These are phyloP conservation scores for Williopsis jadinii DNA, from an alignment of 1,139 yeast genomes.

Conservation along the genomic window DNA sequence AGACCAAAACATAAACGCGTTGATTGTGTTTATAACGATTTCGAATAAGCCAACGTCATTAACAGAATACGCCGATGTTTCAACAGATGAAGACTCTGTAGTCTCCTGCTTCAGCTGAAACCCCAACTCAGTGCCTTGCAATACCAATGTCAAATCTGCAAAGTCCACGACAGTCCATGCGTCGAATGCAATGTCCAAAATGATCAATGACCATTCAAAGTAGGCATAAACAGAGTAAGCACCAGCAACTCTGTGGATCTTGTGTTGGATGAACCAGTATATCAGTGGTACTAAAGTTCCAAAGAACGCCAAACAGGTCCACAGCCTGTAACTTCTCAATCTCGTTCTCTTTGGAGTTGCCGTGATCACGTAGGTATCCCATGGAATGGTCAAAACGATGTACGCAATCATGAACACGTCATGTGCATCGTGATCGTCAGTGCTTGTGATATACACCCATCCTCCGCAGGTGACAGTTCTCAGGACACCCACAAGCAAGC, in stretches of 20 bases:
- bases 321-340: conserved; percentile 46
- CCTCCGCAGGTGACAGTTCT: conserved; percentile 97
- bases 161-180: conserved; percentile 73
- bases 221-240: conserved; percentile 93
- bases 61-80: conserved; percentile 1
- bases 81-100: conserved; percentile 1
- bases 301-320: conserved; percentile 57
- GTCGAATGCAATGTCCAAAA: conserved; percentile 81
- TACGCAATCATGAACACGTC: conserved; percentile 92
- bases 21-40: conserved; percentile 40
- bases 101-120: conserved; percentile 9
- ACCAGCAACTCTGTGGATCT: conserved; percentile 82
- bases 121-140: conserved; percentile 16
- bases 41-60: conserved; percentile 30
- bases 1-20: conserved; percentile 79
- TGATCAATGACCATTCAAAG: conserved; percentile 85
- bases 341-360: conserved; percentile 44
- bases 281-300: conserved; percentile 69
- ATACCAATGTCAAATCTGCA: conserved; percentile 40
- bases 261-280: conserved; percentile 89
- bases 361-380: conserved; percentile 64
- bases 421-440: conserved; percentile 95
- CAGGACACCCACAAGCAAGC: conserved; percentile 54
- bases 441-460: conserved; percentile 95
- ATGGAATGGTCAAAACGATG: conserved; percentile 83